Conservation (phyloP, 2,329 filamentous ascomycete species). For the Diaporthe sp. region DNA sequence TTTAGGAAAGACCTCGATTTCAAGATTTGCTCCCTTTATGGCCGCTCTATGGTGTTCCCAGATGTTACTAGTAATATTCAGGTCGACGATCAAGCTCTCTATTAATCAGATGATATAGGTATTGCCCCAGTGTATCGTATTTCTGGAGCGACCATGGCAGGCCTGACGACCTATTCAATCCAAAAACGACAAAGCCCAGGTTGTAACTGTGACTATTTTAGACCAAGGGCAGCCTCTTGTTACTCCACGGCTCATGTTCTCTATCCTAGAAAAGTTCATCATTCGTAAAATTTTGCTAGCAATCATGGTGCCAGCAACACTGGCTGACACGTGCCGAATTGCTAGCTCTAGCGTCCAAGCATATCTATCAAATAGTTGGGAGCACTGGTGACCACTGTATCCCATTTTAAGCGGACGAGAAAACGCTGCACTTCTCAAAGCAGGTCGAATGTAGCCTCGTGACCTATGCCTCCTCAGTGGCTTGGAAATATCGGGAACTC, state of each 20-base stretch:
- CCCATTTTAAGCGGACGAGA: too few species aligned
- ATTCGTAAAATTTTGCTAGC: neutral
- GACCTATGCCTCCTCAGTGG: neutral
- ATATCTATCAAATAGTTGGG: neutral
- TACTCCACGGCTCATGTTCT: neutral
- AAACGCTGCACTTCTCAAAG: neutral
- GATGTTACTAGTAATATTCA: neutral
- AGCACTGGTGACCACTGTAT: neutral
- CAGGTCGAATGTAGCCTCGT: neutral
- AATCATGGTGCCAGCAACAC: neutral
- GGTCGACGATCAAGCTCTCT: neutral
- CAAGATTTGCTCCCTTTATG: neutral
- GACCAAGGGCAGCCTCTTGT: neutral
- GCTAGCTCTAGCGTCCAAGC: neutral
- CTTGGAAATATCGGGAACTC: conserved; percentile 20
- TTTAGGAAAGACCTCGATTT: neutral
- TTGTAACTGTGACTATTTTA: neutral
- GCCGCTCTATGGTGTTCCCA: neutral
- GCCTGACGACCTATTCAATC: neutral
- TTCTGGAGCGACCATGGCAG: neutral
- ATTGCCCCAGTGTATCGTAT: neutral
- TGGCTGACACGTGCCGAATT: neutral
- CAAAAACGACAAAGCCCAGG: neutral
- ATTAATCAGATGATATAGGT: neutral
- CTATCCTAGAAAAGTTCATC: neutral